These are phyloP conservation scores for Chaetomiaceae sp. DNA, from an alignment of 2,329 filamentous ascomycete genomes.

Conservation along the genomic window DNA sequence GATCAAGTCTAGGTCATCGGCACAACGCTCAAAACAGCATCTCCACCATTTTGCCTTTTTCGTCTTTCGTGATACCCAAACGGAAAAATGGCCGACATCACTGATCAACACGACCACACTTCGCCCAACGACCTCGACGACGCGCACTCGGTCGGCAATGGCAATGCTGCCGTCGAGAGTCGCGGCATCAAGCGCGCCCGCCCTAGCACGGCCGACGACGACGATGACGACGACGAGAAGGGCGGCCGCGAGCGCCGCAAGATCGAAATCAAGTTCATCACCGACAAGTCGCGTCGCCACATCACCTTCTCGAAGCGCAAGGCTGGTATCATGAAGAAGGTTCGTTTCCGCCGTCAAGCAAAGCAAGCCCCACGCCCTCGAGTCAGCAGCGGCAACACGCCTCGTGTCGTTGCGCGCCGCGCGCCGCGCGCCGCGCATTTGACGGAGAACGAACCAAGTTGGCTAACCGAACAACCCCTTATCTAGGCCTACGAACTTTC, in stretches of 20 bases:
- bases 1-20: conserved; percentile 63
- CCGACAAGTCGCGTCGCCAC: conserved; percentile 98
- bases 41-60: conserved; percentile 55
- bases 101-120: conserved; percentile 71
- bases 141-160: conserved; percentile 67
- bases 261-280: conserved; percentile 99
- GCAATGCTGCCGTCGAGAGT: conserved; percentile 61
- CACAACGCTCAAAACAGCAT: conserved; percentile 62
- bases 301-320: conserved; percentile 99
- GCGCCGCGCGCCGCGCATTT: too few relatives aligned
- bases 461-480: conserved; percentile 24
- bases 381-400: conserved; percentile 6
- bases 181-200: conserved; percentile 89
- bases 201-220: conserved; percentile 79
- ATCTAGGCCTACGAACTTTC: conserved; percentile 92
- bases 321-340: conserved; percentile 99
- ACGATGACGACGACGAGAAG: conserved; percentile 97
- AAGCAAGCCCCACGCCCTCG: background rate
- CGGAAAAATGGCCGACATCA: conserved; percentile 69
- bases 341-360: conserved; percentile 42
- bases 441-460: too few relatives aligned
- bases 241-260: conserved; percentile 95
- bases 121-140: conserved; percentile 72
- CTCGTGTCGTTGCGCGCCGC: conserved; percentile 10
- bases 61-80: conserved; percentile 44